phyloP scores from a whole-genome alignment of 805 yeast genomes.

The Scheffersomyces coipomensis region DNA sequence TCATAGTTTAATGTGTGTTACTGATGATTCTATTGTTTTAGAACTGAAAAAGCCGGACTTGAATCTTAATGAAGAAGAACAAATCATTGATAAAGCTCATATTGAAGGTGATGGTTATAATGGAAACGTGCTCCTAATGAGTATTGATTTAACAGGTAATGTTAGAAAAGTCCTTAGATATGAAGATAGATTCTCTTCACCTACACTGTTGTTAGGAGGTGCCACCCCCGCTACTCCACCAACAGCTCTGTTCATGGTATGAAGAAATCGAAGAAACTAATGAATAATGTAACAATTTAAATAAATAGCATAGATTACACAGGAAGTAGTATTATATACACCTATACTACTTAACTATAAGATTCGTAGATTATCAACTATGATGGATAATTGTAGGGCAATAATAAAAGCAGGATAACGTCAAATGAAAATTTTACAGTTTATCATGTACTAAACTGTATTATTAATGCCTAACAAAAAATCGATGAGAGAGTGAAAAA shows the following conservation, averaged over 20 bases:
- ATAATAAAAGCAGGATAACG: too few species aligned
- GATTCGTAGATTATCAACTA: too few species aligned
- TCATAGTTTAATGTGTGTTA: constrained; percentile 31
- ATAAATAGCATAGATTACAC: too few species aligned
- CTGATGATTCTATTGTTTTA: constrained; percentile 29
- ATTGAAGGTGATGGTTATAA: constrained; percentile 36
- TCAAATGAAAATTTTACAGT: too few species aligned
- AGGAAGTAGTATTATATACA: too few species aligned
- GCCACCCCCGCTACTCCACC: neutral
- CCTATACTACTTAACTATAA: too few species aligned
- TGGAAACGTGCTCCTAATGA: constrained; percentile 33
- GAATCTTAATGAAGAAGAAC: constrained; percentile 5
- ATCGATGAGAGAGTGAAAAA: too few species aligned
- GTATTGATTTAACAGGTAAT: constrained; percentile 21
- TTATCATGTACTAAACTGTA: too few species aligned
- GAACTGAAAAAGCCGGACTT: constrained; percentile 5
- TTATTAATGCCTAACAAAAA: too few species aligned
- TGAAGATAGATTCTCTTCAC: constrained; percentile 7
- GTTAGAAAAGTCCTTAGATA: constrained; percentile 10
- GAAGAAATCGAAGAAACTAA: too few species aligned
- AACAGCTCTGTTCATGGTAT: neutral
- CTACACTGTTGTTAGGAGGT: neutral
- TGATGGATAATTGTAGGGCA: too few species aligned
- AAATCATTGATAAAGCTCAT: constrained; percentile 13
- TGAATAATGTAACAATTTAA: too few species aligned